Evolutionary conservation across 352 stramenopile genomes (phyloP), one percentile per base, ranked within the genome.

Genomic region (Pythium myriotylum): DNA sequence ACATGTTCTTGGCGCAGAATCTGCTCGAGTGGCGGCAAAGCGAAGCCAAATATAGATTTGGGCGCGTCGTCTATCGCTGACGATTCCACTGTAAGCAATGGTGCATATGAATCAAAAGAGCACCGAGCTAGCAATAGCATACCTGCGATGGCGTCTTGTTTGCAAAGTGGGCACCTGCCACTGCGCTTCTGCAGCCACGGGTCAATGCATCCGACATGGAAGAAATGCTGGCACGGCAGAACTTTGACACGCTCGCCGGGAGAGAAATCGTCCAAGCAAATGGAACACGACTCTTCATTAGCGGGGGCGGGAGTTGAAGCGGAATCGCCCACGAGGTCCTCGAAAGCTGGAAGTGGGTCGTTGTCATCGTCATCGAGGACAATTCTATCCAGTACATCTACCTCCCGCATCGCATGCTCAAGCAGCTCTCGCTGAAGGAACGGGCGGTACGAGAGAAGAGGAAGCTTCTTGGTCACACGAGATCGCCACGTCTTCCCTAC

Each of bases 151-250:
- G 86, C 88, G 35, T 91, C 78, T 39, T 89, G 81, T 33, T 95
- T 94, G 67, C 88, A 96, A 6, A 96, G 77, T 33, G 88, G 88
- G 50, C 88, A 96, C 10, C 76, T 61, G 27, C 84, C 80, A 66
- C 84, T 94, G 46, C 81, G 81, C 7, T 70, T 64, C 49, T 93
- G 86, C 9, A 96, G 79, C 88, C 88, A 96, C 42, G 81, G 83
- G 33, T 93, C 84, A 47, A 96, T 96, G 59, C 88, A 96, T 22
- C 86, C 67, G 14, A 89, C 79, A 51, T 96, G 88, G 54, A 89
- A 96, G 54, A 90, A 89, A 52, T 96, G 88, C 23, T 89, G 79
- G 42, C 88, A 96, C 17, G 88, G 86, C 29, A 96, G 76, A 26
- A 95, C 71, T 62, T 92, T 92, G 20, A 94, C 78, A 24, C 74